Percentiles rank a stretch among this genome's conserved stretches.
These are phyloP conservation scores for Pythium monospermum DNA, from an alignment of 352 stramenopile genomes.

Conservation along the genomic window DNA sequence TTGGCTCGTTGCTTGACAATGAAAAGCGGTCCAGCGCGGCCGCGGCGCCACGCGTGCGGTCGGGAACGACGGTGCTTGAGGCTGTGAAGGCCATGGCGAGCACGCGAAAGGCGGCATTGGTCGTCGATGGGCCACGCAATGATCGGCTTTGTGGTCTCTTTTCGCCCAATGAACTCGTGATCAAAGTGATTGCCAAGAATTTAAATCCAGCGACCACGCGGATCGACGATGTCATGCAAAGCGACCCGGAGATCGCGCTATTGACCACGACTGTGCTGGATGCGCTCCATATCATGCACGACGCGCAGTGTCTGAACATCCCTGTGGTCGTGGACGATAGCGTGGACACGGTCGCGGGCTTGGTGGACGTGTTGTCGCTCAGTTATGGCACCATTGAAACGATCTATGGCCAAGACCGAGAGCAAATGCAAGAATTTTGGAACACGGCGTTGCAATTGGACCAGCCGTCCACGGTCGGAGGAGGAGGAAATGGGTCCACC, in stretches of 20 bases:
- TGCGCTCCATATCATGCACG: constrained; percentile 87
- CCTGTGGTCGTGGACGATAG: constrained; percentile 63
- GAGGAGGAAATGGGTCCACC: constrained; percentile 38
- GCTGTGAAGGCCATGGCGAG: constrained; percentile 73
- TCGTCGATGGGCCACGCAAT: constrained; percentile 88
- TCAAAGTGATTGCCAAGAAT: constrained; percentile 92
- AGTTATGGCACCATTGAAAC: constrained; percentile 86
- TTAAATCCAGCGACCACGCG: constrained; percentile 85
- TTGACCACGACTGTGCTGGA: constrained; percentile 72
- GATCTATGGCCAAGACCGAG: constrained; percentile 83
- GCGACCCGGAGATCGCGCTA: constrained; percentile 74
- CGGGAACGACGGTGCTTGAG: constrained; percentile 81
- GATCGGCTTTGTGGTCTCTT: constrained; percentile 93
- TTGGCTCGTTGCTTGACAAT: constrained; percentile 84
- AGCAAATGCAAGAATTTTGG: constrained; percentile 90
- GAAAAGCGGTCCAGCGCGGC: constrained; percentile 37
- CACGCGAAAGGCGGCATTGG: constrained; percentile 89
- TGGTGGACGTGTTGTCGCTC: constrained; percentile 82
- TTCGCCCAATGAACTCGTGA: constrained; percentile 96
- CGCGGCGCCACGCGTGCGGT: constrained; percentile 67
- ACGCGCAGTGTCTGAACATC: constrained; percentile 79
- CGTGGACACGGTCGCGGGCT: constrained; percentile 57
- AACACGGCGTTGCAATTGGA: constrained; percentile 81
- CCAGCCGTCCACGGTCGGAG: constrained; percentile 47
- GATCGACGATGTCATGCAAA: constrained; percentile 89